Percentiles rank a stretch among this genome's conserved stretches.
Conservation (phyloP, 2,329 filamentous ascomycete genomes). For the Escovopsis sp. region DNA sequence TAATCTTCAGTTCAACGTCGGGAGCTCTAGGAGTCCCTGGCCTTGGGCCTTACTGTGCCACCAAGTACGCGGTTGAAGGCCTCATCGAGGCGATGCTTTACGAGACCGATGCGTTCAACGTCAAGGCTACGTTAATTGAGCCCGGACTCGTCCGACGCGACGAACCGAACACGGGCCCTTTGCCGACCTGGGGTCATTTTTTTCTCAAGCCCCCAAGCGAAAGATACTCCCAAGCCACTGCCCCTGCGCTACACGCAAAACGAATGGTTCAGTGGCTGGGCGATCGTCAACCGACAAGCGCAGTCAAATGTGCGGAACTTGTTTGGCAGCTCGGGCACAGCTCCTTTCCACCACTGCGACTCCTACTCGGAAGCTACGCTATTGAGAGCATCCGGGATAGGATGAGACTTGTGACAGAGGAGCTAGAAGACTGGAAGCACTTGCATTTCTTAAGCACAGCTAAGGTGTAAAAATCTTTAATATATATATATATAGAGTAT, state of each 20-base stretch:
- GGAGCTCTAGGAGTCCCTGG: constrained; percentile 90
- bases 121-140: constrained; percentile 87
- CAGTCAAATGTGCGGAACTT: constrained; percentile 82
- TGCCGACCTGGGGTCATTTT: constrained; percentile 84
- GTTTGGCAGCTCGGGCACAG: constrained; percentile 94
- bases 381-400: constrained; percentile 92
- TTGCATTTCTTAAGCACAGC: constrained; percentile 48
- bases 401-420: constrained; percentile 80
- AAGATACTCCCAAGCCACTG: constrained; percentile 62
- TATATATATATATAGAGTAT: too few species aligned
- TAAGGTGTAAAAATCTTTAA: background rate
- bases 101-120: constrained; percentile 79
- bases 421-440: constrained; percentile 88
- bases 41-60: constrained; percentile 86
- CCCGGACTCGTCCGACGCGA: constrained; percentile 80
- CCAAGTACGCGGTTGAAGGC: constrained; percentile 93
- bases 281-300: constrained; percentile 82
- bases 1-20: constrained; percentile 88
- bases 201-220: constrained; percentile 74
- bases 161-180: constrained; percentile 49
- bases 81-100: constrained; percentile 95
- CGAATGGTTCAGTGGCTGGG: constrained; percentile 91
- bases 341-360: constrained; percentile 73
- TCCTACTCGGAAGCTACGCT: constrained; percentile 85
- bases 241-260: constrained; percentile 76